These are phyloP conservation scores for Dothideomycetes sp. DNA, from an alignment of 2,329 filamentous ascomycete genomes.

Conservation along the genomic window DNA sequence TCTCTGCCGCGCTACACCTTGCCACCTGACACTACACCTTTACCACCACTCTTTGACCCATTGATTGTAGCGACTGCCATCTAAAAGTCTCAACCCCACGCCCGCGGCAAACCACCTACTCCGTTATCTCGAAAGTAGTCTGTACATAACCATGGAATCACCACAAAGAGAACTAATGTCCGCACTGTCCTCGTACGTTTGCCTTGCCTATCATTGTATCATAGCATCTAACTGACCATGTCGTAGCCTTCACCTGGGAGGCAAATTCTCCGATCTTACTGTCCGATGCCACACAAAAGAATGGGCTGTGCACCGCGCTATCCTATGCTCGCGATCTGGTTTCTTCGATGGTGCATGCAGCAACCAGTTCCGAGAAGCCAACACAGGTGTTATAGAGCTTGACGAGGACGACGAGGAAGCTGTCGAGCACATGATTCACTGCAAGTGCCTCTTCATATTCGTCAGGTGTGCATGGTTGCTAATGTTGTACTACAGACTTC, in stretches of 20 bases:
- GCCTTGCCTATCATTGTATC: not conserved
- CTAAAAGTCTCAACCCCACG: too few species aligned
- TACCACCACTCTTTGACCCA: too few species aligned
- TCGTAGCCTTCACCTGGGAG: constrained; percentile 22
- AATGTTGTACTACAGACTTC: constrained; percentile 17
- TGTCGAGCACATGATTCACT: constrained; percentile 28
- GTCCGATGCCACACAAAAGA: constrained; percentile 33
- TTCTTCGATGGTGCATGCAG: constrained; percentile 32
- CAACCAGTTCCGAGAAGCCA: constrained; percentile 21
- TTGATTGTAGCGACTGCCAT: too few species aligned
- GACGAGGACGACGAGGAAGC: constrained; percentile 27
- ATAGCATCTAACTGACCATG: constrained; percentile 12
- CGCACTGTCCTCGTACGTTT: constrained; percentile 35
- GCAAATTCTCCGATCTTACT: constrained; percentile 38
- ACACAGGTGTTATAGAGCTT: constrained; percentile 23
- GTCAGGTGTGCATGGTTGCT: too few species aligned
- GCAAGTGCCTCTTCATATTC: constrained; percentile 14
- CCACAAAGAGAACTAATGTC: constrained; percentile 34
- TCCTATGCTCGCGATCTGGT: constrained; percentile 36
- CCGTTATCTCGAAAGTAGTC: not conserved
- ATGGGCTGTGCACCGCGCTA: constrained; percentile 36
- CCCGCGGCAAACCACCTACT: not conserved
- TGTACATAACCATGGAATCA: constrained; percentile 28
- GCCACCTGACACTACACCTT: too few species aligned
- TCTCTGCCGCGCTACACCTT: too few species aligned